Base-by-base conservation (phyloP, 2,329 filamentous ascomycete genomes). In the Myriosclerotinia curreyana region DNA sequence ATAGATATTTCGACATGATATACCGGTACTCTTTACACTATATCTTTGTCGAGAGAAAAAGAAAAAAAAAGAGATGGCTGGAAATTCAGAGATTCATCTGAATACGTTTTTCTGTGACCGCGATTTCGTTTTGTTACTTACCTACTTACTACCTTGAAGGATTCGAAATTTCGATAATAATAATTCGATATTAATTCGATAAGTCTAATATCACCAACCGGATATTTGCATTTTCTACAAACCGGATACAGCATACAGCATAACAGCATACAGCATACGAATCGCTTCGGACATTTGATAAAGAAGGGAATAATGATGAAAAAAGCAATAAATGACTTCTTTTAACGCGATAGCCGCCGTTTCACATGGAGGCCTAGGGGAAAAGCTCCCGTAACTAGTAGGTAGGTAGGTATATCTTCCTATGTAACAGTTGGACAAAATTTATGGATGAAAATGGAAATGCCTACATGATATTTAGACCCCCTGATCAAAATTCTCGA, bases 301-400 rank as follows among this genome's bases (percentile, higher is more conserved):
- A 46, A 53, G 28, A 48, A 22, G 46, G 34, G 12, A 42, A 25
- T n/a, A 20, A 52, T n/a, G 15, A 54, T 14, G 15, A 56, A 44
- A 22, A 22, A 46, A 7, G 11, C 8, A n/a, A 31, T 9, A 46
- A 15, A 46, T 20, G 44, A 46, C 22, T 52, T 25, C 46, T 14
- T 14, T 54, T 62, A 28, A 52, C 59, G 59, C 59, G 48, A 62
- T 54, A 62, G 59, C 59, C 59, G 59, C 59, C 48, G 17, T 46
- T 56, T 12, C 54, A 56, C 54, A 46, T 25, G 25, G 17, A 28
- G n/a, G n/a, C n/a, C n/a, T n/a, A n/a, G 36, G 44, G 48, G 49
- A 25, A 44, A 52, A 46, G 22, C n/a, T 44, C 42, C 42, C 54
- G 54, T 58, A 14, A 11, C 52, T 25, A 40, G n/a, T n/a, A n/a